Evolutionary conservation across 805 yeast species (phyloP).

Genomic region (Wickerhamiella vanderwaltii): DNA sequence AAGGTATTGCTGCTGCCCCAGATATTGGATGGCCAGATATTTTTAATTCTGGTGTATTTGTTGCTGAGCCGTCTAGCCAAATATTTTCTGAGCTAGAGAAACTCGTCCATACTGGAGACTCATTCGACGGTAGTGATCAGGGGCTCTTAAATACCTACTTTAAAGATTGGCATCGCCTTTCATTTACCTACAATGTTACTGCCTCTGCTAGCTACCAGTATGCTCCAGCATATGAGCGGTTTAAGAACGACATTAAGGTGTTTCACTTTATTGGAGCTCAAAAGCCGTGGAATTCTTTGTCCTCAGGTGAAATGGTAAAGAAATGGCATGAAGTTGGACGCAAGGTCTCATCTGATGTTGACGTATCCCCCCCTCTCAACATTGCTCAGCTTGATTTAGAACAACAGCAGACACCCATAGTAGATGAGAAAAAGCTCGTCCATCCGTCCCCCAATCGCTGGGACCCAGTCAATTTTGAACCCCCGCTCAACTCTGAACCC

Average conservation of each 20-base stretch:
- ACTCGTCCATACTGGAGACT: conserved; percentile 23
- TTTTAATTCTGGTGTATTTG: conserved; percentile 70
- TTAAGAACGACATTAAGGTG: conserved; percentile 31
- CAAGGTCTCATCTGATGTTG: no score
- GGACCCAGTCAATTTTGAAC: conserved; percentile 20
- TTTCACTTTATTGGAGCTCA: conserved; percentile 30
- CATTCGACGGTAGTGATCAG: conserved; percentile 88
- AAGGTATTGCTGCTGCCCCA: conserved; percentile 39
- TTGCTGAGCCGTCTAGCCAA: conserved; percentile 39
- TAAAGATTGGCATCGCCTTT: conserved; percentile 52
- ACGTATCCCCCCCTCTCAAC: no score
- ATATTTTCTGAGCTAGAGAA: conserved; percentile 34
- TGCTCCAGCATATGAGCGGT: conserved; percentile 53
- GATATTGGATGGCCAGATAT: conserved; percentile 91
- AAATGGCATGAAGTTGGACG: conserved; percentile 14
- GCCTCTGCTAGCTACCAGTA: conserved; percentile 49
- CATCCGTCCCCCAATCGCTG: conserved; percentile 18
- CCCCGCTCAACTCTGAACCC: conserved; percentile 13
- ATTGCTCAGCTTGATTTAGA: not conserved
- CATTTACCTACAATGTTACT: conserved; percentile 80
- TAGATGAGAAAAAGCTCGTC: conserved; percentile 11
- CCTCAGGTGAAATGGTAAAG: conserved; percentile 2
- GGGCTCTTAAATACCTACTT: conserved; percentile 75
- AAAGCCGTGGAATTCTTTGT: conserved; percentile 29
- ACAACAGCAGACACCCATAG: not conserved